Evolutionary conservation across 306 rosid species (phyloP).

Genomic region (Potentilla sterilis): DNA sequence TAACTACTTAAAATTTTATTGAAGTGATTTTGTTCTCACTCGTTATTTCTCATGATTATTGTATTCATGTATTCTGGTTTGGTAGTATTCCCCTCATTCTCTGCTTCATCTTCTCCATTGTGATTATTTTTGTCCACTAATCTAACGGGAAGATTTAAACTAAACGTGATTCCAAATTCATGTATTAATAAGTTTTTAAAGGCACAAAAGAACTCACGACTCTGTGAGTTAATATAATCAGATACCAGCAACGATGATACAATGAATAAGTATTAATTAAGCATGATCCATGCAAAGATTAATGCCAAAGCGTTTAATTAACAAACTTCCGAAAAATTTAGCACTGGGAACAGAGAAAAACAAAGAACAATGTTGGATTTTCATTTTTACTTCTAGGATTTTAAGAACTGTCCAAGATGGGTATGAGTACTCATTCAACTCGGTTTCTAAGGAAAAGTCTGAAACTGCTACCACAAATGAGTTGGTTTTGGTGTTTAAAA

Average conservation of each 20-base stretch:
- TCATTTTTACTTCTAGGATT: too few relatives aligned
- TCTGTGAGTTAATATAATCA: neutral
- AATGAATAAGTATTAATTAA: neutral
- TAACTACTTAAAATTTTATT: neutral
- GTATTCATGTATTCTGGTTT: neutral
- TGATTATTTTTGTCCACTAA: neutral
- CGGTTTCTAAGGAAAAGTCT: neutral
- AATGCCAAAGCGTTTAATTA: neutral
- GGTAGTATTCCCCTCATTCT: neutral
- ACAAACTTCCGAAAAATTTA: neutral
- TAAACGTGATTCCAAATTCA: neutral
- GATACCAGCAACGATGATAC: neutral
- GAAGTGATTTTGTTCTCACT: neutral
- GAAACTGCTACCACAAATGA: conserved; percentile 13
- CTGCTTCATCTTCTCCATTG: neutral
- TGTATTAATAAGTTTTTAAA: neutral
- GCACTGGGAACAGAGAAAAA: neutral
- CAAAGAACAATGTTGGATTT: too few relatives aligned
- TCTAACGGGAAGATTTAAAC: neutral
- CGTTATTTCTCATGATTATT: neutral
- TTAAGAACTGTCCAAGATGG: neutral
- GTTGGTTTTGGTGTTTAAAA: conserved; percentile 4
- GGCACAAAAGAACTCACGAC: neutral
- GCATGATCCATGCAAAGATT: neutral
- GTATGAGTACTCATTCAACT: conserved; percentile 4